Percentiles rank a stretch among this genome's conserved stretches.
These are phyloP conservation scores for Phytophthora idaei DNA, from an alignment of 352 stramenopile genomes.

Conservation along the genomic window DNA sequence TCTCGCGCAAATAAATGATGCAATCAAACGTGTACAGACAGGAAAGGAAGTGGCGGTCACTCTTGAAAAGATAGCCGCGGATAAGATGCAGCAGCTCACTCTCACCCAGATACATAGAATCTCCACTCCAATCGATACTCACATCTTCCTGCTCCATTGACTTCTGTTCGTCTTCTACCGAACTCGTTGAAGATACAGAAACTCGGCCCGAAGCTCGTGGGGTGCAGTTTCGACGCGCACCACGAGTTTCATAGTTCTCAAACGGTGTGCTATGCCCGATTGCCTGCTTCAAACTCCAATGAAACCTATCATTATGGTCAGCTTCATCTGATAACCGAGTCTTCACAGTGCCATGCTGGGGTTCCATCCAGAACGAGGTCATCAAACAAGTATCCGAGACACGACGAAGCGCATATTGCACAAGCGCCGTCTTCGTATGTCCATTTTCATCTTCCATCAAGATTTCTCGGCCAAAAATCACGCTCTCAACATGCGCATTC, in stretches of 20 bases:
- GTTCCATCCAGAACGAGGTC: slow-evolving; percentile 91
- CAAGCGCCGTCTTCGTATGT: slow-evolving; percentile 68
- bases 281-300: slow-evolving; percentile 70
- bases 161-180: slow-evolving; percentile 43
- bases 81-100: slow-evolving; percentile 78
- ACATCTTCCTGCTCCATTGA: slow-evolving; percentile 62
- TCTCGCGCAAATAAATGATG: slow-evolving; percentile 65
- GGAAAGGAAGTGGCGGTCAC: slow-evolving; percentile 79
- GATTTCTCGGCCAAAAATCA: slow-evolving; percentile 86
- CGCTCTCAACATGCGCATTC: slow-evolving; percentile 55
- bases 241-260: slow-evolving; percentile 42
- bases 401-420: slow-evolving; percentile 81
- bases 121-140: slow-evolving; percentile 34
- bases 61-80: slow-evolving; percentile 75
- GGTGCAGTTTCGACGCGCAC: slow-evolving; percentile 10
- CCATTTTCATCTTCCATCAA: slow-evolving; percentile 84
- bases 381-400: slow-evolving; percentile 80
- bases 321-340: slow-evolving; percentile 49
- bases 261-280: slow-evolving; percentile 71
- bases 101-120: slow-evolving; percentile 66
- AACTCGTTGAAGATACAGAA: slow-evolving; percentile 10
- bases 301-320: slow-evolving; percentile 63
- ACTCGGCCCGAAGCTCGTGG: slow-evolving; percentile 8
- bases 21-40: slow-evolving; percentile 85
- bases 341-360: slow-evolving; percentile 77